A percentile compares a stretch with the other conserved stretches of the same genome.
phyloP scores from a whole-genome alignment of 805 yeast genomes.

The Lipomyces spencermartinsiae region DNA sequence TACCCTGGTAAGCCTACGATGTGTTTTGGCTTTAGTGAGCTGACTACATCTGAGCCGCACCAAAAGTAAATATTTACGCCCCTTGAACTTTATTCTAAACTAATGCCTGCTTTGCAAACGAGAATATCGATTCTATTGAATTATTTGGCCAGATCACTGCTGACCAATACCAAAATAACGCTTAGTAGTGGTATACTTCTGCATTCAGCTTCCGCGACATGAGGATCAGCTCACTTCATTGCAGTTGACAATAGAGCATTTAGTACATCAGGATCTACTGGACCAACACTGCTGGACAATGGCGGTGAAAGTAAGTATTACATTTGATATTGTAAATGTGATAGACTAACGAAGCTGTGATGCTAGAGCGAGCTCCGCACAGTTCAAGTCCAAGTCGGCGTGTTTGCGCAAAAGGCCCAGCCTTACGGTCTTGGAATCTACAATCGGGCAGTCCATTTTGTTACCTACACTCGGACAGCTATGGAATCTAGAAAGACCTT shows the following conservation, averaged over 20 bases:
- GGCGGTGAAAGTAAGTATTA: background rate
- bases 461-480: slow-evolving; percentile 14
- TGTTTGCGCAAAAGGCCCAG: background rate
- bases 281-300: background rate
- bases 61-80: slow-evolving; percentile 2
- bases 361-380: slow-evolving; percentile 3
- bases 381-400: background rate
- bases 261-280: background rate
- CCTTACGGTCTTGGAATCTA: background rate
- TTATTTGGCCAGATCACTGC: background rate
- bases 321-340: background rate
- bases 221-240: background rate
- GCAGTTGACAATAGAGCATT: background rate
- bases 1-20: too few relatives aligned
- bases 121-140: background rate
- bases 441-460: slow-evolving; percentile 22
- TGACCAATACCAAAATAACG: background rate
- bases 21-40: too few relatives aligned
- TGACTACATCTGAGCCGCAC: background rate
- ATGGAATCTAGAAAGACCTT: slow-evolving; percentile 15
- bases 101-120: background rate
- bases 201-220: background rate
- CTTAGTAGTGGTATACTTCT: background rate
- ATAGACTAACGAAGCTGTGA: background rate
- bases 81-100: background rate